Conservation (phyloP, 2,329 filamentous ascomycete genomes). For the Arthrobotrys pseudoclavata region DNA sequence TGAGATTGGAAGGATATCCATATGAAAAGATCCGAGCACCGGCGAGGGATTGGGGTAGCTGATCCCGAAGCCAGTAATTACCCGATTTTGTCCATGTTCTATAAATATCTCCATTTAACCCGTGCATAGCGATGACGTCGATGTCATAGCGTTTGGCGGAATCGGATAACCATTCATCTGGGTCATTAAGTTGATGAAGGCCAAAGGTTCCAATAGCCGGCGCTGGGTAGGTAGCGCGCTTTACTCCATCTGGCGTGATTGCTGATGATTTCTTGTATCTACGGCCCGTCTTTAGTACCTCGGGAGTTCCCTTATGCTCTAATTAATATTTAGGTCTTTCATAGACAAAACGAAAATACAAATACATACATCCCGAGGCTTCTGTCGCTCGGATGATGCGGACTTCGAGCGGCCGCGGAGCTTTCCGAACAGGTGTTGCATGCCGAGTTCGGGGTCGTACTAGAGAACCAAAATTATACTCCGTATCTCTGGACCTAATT, state of each 20-base stretch:
- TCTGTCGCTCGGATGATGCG: not conserved
- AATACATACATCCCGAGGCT: conserved; percentile 18
- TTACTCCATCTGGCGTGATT: not conserved
- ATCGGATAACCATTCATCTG: not conserved
- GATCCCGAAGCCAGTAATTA: conserved; percentile 20
- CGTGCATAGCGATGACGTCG: conserved; percentile 27
- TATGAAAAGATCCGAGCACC: conserved; percentile 24
- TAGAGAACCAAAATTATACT: too few relatives aligned
- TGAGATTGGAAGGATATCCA: conserved; percentile 8
- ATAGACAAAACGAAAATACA: not conserved
- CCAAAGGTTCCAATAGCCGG: conserved; percentile 2
- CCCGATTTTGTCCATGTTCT: conserved; percentile 35
- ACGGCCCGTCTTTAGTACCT: not conserved
- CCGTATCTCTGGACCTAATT: too few relatives aligned
- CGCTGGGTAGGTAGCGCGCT: conserved; percentile 1
- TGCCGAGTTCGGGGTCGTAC: not conserved
- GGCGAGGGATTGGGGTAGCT: conserved; percentile 1
- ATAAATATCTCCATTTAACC: conserved; percentile 20
- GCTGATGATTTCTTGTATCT: not conserved
- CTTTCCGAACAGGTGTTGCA: conserved; percentile 11
- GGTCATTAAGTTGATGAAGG: conserved; percentile 21
- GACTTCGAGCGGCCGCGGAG: conserved; percentile 25
- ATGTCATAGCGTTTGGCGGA: not conserved
- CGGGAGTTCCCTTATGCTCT: not conserved
- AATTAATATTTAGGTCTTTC: not conserved